Conservation (phyloP, 2,329 filamentous ascomycete genomes). For the Pseudovirgaria hyperparasitica region DNA sequence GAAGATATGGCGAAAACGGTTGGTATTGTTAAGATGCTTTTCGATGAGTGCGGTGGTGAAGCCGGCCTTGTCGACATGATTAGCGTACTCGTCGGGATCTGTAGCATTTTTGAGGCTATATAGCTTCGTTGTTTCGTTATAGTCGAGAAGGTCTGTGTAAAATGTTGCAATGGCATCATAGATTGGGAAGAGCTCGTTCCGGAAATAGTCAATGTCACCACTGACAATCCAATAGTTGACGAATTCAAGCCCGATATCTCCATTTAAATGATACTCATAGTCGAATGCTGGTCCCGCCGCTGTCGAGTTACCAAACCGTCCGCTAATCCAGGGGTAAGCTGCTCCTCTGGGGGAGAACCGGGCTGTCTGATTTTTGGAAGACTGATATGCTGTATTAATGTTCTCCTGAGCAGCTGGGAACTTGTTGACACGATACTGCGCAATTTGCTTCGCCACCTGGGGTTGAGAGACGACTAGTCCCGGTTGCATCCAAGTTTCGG, state of each 20-base stretch:
- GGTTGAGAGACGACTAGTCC: constrained; percentile 53
- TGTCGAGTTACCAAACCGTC: constrained; percentile 56
- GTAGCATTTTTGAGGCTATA: constrained; percentile 43
- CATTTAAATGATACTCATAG: constrained; percentile 61
- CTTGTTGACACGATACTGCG: constrained; percentile 48
- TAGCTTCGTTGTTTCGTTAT: constrained; percentile 34
- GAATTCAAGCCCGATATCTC: constrained; percentile 52
- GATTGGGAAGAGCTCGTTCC: constrained; percentile 45
- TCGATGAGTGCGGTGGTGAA: constrained; percentile 54
- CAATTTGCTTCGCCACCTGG: constrained; percentile 47
- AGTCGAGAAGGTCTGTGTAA: constrained; percentile 46
- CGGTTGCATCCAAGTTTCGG: constrained; percentile 56
- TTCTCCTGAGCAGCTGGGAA: constrained; percentile 49
- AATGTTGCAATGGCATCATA: constrained; percentile 51
- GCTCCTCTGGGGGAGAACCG: constrained; percentile 46
- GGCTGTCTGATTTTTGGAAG: constrained; percentile 46
- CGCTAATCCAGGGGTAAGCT: constrained; percentile 56
- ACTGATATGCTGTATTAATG: constrained; percentile 39
- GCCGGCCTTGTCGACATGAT: constrained; percentile 53
- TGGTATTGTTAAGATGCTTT: constrained; percentile 43
- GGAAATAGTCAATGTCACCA: constrained; percentile 45
- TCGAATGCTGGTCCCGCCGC: constrained; percentile 49
- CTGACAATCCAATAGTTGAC: constrained; percentile 49
- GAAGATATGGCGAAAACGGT: constrained; percentile 44
- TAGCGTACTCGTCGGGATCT: constrained; percentile 61